Conservation (phyloP, 768 basidiomycete genomes). For the Dacryopinax primogenitus region DNA sequence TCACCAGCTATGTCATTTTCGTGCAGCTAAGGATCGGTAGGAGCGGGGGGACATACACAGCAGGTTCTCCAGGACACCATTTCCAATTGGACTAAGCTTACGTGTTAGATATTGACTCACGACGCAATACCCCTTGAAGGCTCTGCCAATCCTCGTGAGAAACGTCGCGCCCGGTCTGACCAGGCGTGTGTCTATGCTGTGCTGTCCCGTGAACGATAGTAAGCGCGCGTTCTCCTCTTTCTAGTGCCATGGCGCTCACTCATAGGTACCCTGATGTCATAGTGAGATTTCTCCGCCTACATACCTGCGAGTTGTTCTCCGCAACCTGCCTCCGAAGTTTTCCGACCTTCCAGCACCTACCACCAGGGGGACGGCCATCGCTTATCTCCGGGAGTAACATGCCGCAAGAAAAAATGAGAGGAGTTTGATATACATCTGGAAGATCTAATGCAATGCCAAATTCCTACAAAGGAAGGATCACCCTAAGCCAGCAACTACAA, state of each 20-base stretch:
- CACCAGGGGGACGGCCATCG: background rate
- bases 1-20: too few relatives aligned
- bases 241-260: background rate
- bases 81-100: too few relatives aligned
- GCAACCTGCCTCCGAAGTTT: background rate
- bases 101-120: too few relatives aligned
- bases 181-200: background rate
- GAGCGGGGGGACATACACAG: too few relatives aligned
- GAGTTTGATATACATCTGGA: background rate
- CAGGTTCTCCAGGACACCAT: too few relatives aligned
- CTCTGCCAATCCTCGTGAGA: background rate
- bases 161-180: background rate
- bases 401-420: background rate
- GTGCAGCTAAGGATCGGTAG: too few relatives aligned
- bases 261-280: slow-evolving; percentile 4
- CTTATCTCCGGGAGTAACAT: background rate
- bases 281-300: background rate
- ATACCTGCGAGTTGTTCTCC: background rate
- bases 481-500: background rate
- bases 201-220: background rate
- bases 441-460: background rate
- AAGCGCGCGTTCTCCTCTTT: slow-evolving; percentile 1
- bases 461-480: background rate
- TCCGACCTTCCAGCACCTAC: slow-evolving; percentile 4
- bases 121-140: too few relatives aligned